Evolutionary conservation across 306 rosid species (phyloP).

Genomic region (Boehmeria nivea): DNA sequence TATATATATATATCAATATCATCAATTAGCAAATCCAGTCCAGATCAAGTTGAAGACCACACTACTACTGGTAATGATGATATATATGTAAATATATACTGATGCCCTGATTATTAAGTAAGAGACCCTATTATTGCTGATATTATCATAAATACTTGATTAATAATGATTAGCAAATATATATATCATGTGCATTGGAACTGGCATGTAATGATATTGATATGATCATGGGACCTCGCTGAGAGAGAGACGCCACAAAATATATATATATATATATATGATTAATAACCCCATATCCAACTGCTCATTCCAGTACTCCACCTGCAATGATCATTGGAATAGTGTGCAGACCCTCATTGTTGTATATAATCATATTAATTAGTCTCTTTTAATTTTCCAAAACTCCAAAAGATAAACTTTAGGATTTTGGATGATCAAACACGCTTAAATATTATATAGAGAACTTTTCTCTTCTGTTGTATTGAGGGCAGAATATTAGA

Average conservation of each 20-base stretch:
- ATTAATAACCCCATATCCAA: no score
- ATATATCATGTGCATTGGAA: not conserved
- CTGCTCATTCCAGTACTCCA: not conserved
- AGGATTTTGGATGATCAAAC: not conserved
- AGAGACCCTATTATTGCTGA: no score
- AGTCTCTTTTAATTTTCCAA: not conserved
- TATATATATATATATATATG: no score
- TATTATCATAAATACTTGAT: no score
- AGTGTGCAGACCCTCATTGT: no score
- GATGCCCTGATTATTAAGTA: no score
- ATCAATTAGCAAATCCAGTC: not conserved
- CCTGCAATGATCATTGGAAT: not conserved
- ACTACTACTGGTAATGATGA: not conserved
- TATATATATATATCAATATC: no score
- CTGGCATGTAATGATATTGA: not conserved
- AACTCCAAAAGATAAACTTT: no score
- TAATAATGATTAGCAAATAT: not conserved
- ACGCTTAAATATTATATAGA: not conserved
- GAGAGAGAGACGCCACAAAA: no score
- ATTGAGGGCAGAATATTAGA: no score
- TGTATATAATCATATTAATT: no score
- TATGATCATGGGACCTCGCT: constrained; percentile 5
- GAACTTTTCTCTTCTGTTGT: not conserved
- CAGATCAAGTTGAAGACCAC: not conserved
- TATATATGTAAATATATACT: not conserved